Percentiles rank a stretch among this genome's conserved stretches.
These are phyloP conservation scores for Ceraceosorus bombacis DNA, from an alignment of 1,284 basidiomycete genomes.

Conservation along the genomic window DNA sequence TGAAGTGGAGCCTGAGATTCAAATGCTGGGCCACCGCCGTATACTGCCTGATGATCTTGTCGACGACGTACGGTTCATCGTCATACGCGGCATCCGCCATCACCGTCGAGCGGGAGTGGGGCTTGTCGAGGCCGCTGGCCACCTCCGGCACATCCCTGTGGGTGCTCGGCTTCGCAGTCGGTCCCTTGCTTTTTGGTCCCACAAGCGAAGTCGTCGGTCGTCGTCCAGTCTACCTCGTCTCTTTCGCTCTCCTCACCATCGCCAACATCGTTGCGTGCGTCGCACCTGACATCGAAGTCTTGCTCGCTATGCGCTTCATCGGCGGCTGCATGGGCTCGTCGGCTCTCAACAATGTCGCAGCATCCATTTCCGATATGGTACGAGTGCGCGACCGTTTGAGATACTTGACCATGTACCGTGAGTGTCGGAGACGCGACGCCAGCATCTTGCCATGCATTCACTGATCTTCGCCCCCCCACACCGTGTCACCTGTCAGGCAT, in stretches of 20 bases:
- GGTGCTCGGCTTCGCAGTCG: too few relatives aligned
- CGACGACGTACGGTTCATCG: conserved; percentile 7
- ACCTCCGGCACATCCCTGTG: conserved; percentile 2
- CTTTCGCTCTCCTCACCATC: conserved; percentile 5
- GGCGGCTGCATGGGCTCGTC: conserved; percentile 12
- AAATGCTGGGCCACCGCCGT: conserved; percentile 3
- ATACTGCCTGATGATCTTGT: conserved; percentile 11
- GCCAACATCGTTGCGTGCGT: conserved; percentile 15
- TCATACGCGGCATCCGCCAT: conserved; percentile 3
- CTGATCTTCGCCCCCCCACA: too few relatives aligned
- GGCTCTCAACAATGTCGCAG: conserved; percentile 15
- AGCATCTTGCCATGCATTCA: too few relatives aligned
- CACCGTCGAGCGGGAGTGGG: conserved; percentile 1
- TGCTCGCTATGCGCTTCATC: conserved; percentile 15
- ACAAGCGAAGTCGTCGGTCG: too few relatives aligned
- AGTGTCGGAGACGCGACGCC: too few relatives aligned
- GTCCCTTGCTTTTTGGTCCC: too few relatives aligned
- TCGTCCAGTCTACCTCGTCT: conserved; percentile 1
- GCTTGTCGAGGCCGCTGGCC: conserved; percentile 2
- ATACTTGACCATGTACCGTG: conserved; percentile 17
- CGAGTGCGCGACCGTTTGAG: conserved; percentile 16
- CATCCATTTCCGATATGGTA: conserved; percentile 20
- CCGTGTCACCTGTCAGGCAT: neutral
- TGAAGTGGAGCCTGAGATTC: neutral
- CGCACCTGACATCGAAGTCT: conserved; percentile 1